Percentiles rank a stretch among this genome's conserved stretches.
These are phyloP conservation scores for Maudiozyma bulderi DNA, from an alignment of 805 yeast species.

Conservation along the genomic window DNA sequence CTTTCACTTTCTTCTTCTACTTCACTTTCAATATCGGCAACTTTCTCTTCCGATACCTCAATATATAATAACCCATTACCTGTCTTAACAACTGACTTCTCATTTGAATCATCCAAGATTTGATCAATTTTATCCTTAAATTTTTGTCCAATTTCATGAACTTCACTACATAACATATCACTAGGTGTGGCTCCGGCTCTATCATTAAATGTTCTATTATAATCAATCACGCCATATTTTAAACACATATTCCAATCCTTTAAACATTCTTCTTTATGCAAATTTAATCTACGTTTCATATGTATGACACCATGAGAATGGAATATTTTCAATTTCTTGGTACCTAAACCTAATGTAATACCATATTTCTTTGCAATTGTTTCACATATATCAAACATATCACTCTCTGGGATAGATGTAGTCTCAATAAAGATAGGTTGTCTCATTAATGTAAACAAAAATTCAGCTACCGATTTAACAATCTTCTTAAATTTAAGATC, in stretches of 20 bases:
- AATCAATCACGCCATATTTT: slow-evolving; percentile 11
- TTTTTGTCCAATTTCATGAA: slow-evolving; percentile 9
- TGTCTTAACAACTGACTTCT: slow-evolving; percentile 15
- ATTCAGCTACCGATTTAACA: slow-evolving; percentile 8
- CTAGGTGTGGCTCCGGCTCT: slow-evolving; percentile 18
- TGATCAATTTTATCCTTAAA: slow-evolving; percentile 14
- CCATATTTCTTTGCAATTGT: slow-evolving; percentile 15
- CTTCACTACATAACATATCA: slow-evolving; percentile 12
- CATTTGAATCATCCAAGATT: slow-evolving; percentile 12
- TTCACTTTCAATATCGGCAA: slow-evolving; percentile 1
- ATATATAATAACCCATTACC: slow-evolving; percentile 19
- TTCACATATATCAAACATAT: slow-evolving; percentile 23
- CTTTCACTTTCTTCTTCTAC: not conserved
- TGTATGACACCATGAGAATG: slow-evolving; percentile 14
- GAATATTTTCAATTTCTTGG: slow-evolving; percentile 7
- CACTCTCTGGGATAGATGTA: slow-evolving; percentile 21
- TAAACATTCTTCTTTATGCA: slow-evolving; percentile 15
- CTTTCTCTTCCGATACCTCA: slow-evolving; percentile 11
- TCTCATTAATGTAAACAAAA: slow-evolving; percentile 15
- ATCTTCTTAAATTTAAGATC: slow-evolving; percentile 17
- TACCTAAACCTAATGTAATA: slow-evolving; percentile 24
- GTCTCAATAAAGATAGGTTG: slow-evolving; percentile 26
- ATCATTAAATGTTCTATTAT: slow-evolving; percentile 13
- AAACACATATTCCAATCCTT: slow-evolving; percentile 23
- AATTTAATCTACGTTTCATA: slow-evolving; percentile 10